These are phyloP conservation scores for Pseudozyma hubeiensis DNA, from an alignment of 1,284 basidiomycete species.

Conservation along the genomic window DNA sequence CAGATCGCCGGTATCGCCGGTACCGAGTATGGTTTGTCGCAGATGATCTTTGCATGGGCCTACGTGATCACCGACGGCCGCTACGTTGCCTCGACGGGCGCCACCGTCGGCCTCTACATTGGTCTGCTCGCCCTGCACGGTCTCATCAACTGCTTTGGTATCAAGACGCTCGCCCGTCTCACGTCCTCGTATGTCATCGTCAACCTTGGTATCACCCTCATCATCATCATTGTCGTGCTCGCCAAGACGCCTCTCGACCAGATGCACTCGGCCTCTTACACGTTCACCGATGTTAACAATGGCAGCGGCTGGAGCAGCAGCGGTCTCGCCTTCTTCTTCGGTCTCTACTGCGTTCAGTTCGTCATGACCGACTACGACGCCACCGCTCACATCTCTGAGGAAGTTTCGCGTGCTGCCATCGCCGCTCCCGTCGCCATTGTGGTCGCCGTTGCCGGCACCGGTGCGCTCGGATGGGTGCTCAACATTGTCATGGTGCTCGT, in stretches of 20 bases:
- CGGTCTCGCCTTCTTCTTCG: slow-evolving; percentile 87
- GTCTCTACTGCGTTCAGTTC: slow-evolving; percentile 86
- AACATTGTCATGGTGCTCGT: slow-evolving; percentile 79
- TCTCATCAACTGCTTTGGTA: slow-evolving; percentile 79
- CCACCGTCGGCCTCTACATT: slow-evolving; percentile 63
- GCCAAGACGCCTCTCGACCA: slow-evolving; percentile 77
- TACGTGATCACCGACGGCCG: slow-evolving; percentile 60
- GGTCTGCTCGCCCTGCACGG: slow-evolving; percentile 68
- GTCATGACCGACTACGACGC: slow-evolving; percentile 71
- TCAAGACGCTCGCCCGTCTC: slow-evolving; percentile 80
- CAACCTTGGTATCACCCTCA: slow-evolving; percentile 75
- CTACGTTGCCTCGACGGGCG: slow-evolving; percentile 55
- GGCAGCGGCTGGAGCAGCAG: slow-evolving; percentile 82
- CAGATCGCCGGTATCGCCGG: slow-evolving; percentile 85
- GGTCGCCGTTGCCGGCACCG: slow-evolving; percentile 76
- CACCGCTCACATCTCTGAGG: slow-evolving; percentile 88
- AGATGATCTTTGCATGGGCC: slow-evolving; percentile 86
- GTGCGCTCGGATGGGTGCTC: slow-evolving; percentile 65
- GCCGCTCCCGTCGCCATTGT: slow-evolving; percentile 82
- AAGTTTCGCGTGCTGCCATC: slow-evolving; percentile 87
- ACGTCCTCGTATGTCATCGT: slow-evolving; percentile 87
- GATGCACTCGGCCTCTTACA: slow-evolving; percentile 80
- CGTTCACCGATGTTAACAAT: slow-evolving; percentile 77
- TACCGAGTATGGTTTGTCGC: slow-evolving; percentile 86
- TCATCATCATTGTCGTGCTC: slow-evolving; percentile 84